A percentile compares a stretch with the other conserved stretches of the same genome.
phyloP scores from a whole-genome alignment of 2,329 filamentous ascomycete species.

The Emergomyces africanus region DNA sequence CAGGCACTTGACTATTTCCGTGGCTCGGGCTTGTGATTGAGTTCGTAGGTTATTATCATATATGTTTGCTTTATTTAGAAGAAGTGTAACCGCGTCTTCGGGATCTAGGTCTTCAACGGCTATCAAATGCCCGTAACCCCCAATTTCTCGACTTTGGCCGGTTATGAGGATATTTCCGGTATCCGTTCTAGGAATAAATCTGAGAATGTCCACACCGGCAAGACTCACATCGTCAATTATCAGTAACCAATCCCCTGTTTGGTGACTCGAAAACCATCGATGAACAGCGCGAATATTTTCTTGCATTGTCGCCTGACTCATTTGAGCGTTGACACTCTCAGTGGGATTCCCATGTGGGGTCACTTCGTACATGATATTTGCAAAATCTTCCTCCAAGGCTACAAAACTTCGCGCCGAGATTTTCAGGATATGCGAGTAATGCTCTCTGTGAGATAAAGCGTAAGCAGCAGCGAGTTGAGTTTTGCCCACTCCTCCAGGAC shows the following conservation, averaged over 20 bases:
- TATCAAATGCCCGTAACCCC: not conserved
- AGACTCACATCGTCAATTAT: not conserved
- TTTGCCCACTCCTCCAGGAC: not conserved
- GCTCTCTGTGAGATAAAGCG: not conserved
- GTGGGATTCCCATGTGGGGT: not conserved
- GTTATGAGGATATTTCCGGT: not conserved
- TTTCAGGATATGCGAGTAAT: not conserved
- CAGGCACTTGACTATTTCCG: not conserved
- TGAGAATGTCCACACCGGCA: not conserved
- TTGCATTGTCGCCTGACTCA: not conserved
- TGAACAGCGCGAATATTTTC: not conserved
- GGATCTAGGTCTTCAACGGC: not conserved
- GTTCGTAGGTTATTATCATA: not conserved
- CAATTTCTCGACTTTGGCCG: not conserved
- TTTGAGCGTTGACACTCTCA: not conserved
- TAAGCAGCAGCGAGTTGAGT: not conserved
- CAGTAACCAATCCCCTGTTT: not conserved
- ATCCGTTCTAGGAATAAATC: not conserved
- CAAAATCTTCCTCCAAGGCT: not conserved
- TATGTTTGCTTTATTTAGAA: not conserved
- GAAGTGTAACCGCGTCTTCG: not conserved
- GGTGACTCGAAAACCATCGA: not conserved
- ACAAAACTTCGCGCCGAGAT: not conserved
- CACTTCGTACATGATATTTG: not conserved
- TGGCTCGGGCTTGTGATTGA: not conserved